Evolutionary conservation across 1,284 basidiomycete species (phyloP), one percentile per base, ranked within the genome.

Genomic region (Xerocomus alliaceus): DNA sequence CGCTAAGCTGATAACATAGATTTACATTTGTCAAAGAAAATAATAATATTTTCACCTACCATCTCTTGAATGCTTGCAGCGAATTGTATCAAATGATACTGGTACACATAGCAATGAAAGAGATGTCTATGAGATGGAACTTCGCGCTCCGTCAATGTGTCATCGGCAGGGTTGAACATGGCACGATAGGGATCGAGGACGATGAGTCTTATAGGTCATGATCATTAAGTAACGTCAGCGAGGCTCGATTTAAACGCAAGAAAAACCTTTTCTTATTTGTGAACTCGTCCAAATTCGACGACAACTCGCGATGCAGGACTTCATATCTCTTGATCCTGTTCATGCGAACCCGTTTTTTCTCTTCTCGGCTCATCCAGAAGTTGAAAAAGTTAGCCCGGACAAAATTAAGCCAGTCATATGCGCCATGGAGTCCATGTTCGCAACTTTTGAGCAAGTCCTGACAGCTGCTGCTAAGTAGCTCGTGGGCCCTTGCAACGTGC

Each of bases 51-150:
- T 68, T 5, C 12, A 73, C 81, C 50, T 58, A 85, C 85, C 69
- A 87, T 76, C 5, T 78, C 78, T 34, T 83, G 70, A 1, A 87
- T 68, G 13, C 81, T 77, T 15, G 72, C 74, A 4, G 81, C 71
- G 66, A 88, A 86, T 54, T 84, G 83, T 61, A 87, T 83, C 35
- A 92, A 67, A 67, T 90, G 84, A 67, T 88, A 90, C 66, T 93
- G 90, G 70, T 92, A 94, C 24, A 92, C 83, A 68, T 87, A 90
- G 53, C 87, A 87, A 60, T 88, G 78, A 64, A 90, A 90, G 8
- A 90, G 77, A 70, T 84, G 86, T 32, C 85, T 81, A 81, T 93
- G 82, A 47, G 87, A 82, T 66, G 89, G 84, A 26, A 74, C 66
- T 31, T 77, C 75, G 20, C 72, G 65, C 5, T 68, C 69, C 5